Evolutionary conservation across 2,329 filamentous ascomycete species (phyloP).

Genomic region (Fusarium pseudograminearum): DNA sequence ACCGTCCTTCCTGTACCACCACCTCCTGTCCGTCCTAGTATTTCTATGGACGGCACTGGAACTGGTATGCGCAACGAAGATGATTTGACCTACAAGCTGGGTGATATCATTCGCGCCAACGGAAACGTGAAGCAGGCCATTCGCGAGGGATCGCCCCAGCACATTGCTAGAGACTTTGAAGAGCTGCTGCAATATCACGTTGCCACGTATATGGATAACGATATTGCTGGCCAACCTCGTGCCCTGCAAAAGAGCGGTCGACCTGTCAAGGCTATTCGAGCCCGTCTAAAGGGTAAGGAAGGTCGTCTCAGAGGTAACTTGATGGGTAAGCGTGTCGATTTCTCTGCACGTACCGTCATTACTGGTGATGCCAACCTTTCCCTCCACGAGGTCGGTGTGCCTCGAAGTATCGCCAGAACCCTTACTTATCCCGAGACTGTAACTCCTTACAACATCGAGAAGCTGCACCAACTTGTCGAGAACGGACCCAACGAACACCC

Average conservation of each 20-base stretch:
- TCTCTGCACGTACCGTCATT: constrained; percentile 99
- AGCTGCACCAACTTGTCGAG: constrained; percentile 87
- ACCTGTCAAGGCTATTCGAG: constrained; percentile 95
- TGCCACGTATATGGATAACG: constrained; percentile 99
- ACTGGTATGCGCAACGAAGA: constrained; percentile 96
- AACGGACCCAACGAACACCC: constrained; percentile 96
- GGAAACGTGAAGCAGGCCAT: constrained; percentile 92
- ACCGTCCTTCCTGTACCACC: constrained; percentile 95
- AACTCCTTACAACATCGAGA: constrained; percentile 96
- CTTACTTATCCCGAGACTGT: constrained; percentile 98
- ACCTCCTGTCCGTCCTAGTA: constrained; percentile 94
- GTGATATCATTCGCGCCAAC: constrained; percentile 98
- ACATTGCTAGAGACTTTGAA: constrained; percentile 92
- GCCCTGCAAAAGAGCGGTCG: constrained; percentile 97
- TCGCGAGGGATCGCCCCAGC: constrained; percentile 89
- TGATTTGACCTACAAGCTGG: constrained; percentile 98
- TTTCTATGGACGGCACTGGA: constrained; percentile 94
- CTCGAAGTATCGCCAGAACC: constrained; percentile 89
- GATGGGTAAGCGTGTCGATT: constrained; percentile 99
- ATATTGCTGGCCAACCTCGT: constrained; percentile 94
- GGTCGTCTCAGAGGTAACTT: constrained; percentile 97
- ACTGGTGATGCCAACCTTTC: constrained; percentile 98
- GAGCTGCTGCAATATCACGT: constrained; percentile 96
- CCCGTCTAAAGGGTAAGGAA: constrained; percentile 98
- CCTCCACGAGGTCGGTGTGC: constrained; percentile 96